Conservation (phyloP, 345 rosid genomes). For the Aquilaria yunnanensis region DNA sequence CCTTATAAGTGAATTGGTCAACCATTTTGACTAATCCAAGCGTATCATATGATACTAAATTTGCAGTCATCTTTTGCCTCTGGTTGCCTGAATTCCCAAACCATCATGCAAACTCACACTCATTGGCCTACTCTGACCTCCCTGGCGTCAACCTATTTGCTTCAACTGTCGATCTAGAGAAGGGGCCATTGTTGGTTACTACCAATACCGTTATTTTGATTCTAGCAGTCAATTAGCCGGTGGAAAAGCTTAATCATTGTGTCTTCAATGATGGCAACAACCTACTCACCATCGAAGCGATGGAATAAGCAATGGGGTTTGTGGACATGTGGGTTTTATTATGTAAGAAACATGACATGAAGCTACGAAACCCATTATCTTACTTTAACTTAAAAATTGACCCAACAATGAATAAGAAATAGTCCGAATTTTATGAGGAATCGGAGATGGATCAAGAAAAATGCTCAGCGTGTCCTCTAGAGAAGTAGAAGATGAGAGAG, state of each 20-base stretch:
- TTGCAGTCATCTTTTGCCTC: too few relatives aligned
- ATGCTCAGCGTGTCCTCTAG: constrained; percentile 29
- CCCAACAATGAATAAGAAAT: constrained; percentile 81
- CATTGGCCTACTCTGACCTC: constrained; percentile 81
- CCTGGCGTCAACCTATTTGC: constrained; percentile 85
- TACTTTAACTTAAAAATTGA: constrained; percentile 77
- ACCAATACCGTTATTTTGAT: constrained; percentile 86
- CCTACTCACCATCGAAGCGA: constrained; percentile 83
- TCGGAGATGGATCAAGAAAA: constrained; percentile 70
- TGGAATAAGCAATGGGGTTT: constrained; percentile 95
- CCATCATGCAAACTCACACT: constrained; percentile 33
- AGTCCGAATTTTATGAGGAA: constrained; percentile 82
- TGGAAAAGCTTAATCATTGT: constrained; percentile 73
- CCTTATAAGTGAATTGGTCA: too few relatives aligned
- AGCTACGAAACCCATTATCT: constrained; percentile 77
- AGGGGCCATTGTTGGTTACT: constrained; percentile 83
- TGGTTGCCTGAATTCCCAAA: too few relatives aligned
- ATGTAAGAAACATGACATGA: constrained; percentile 79
- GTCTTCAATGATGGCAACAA: constrained; percentile 91
- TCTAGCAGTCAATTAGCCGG: constrained; percentile 76
- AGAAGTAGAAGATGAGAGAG: constrained; percentile 89
- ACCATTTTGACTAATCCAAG: too few relatives aligned
- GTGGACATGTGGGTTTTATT: constrained; percentile 95
- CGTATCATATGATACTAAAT: too few relatives aligned
- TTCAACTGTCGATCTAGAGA: constrained; percentile 92